Base-by-base conservation (phyloP, 2,329 filamentous ascomycete species). In the Penicillium sp. region DNA sequence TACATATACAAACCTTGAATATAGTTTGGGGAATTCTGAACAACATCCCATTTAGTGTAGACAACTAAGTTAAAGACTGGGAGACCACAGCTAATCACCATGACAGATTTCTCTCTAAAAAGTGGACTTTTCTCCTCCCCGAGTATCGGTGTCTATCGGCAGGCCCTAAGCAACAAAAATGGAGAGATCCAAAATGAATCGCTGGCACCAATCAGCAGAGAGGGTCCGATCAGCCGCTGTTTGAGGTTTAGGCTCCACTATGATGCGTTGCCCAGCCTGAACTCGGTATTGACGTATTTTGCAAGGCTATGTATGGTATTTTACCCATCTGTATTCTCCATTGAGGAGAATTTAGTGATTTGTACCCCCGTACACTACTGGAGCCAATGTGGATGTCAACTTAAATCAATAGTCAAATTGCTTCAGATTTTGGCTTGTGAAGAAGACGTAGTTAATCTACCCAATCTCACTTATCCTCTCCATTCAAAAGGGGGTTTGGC, bases 151-250 rank as follows among this genome's bases (percentile, higher is more conserved):
- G 55, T 49, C 40, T 35, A 26, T 49, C 55, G 24, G 19, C 19
- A 37, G 59, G 60, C 56, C 56, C 51, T 59, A 59, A 51, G 24
- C 53, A 9, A 59, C 51, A 62, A 59, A 55, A 62, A 56, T 62
- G 60, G 60, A 62, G 55, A 51, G 54, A 45, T 60, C 53, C 60
- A 59, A 60, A 35, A 53, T 38, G 51, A 24, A 56, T 55, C 37
- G 26, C 38, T 44, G n/a, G 37, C 28, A 40, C 55, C 62, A 64
- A 66, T 60, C 49, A 62, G 10, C 54, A 30, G n/a, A 30, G 30
- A 26, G 22, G 37, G 42, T 61, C 50, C 9, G 54, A 56, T 62
- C 54, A 58, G 62, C 62, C 58, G 56, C 59, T 62, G 64, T 64
- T 62, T 64, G 62, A 66, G 58, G 26, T 30, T 28, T 24, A 33